A percentile compares a stretch with the other conserved stretches of the same genome.
Conservation (phyloP, 371 early-diverging fungal genomes). For the Apophysomyces sp. region DNA sequence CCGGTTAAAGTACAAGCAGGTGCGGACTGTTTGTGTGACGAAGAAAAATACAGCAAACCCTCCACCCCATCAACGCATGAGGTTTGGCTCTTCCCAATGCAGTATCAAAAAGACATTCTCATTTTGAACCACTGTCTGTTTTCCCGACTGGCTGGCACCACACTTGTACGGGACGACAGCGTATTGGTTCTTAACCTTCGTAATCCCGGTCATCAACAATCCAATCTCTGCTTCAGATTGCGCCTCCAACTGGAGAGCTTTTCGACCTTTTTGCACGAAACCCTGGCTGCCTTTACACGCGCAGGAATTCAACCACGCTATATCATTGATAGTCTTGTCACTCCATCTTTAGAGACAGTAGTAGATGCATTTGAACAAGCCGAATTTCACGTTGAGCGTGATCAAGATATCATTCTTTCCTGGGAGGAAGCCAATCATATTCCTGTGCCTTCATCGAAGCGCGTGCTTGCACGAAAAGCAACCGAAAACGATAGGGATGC, state of each 20-base stretch:
- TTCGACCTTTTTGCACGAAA: neutral
- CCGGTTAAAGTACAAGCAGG: no score
- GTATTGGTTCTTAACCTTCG: slow-evolving; percentile 7
- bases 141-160: slow-evolving; percentile 5
- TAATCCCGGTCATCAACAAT: slow-evolving; percentile 12
- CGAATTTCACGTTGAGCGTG: slow-evolving; percentile 2
- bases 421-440: neutral
- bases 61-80: no score
- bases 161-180: slow-evolving; percentile 6
- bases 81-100: no score
- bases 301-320: slow-evolving; percentile 5
- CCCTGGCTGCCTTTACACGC: neutral
- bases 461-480: neutral
- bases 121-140: slow-evolving; percentile 8
- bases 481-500: neutral
- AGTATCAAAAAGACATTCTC: neutral
- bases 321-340: neutral
- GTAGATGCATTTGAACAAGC: neutral
- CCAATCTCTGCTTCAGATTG: slow-evolving; percentile 7
- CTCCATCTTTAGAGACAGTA: neutral
- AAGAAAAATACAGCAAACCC: no score
- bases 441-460: neutral
- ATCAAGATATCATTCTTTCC: slow-evolving; percentile 9
- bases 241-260: neutral
- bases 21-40: no score